Base-by-base conservation (phyloP, 305 asterid genomes). In the Solanum hybrid region DNA sequence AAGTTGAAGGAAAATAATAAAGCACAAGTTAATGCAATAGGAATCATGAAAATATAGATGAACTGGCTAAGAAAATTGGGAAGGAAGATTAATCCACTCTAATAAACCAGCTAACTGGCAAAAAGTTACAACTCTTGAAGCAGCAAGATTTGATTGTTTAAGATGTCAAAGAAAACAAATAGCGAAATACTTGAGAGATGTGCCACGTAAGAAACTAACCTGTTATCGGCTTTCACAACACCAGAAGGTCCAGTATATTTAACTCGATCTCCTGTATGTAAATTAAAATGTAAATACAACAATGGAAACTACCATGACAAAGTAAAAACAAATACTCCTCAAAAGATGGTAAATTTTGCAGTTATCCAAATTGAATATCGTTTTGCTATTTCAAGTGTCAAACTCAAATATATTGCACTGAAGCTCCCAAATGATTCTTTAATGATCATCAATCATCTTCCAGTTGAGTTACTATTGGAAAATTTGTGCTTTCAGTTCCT, bases 251-350 rank as follows among this genome's bases (percentile, higher is more conserved):
- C 99, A 84, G 90, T 92, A 92, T 97, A 97, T 93, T 95, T 96
- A 90, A 97, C 97, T 87, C 96, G 98, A 93, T 96, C 99, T 90
- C 99, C 99, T 97, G 95, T 35, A 80, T 7, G 80, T 31, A 76
- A 37, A 87, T 32, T 80, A 84, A 90, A 85, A 78, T 36, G 35
- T 78, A 69, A 87, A 78, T 51, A 19, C 56, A 76, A 17, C 42
- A 78, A 34, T 51, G 73, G 51, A 88, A 88, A 45, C 42, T 84
- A 84, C 40, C 42, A 51, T 17, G 42, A 31, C 22, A 84, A 51
- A 84, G 75, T 84, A 51, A 84, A 51, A 84, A 56, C 87, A 84
- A 12, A 17, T 82, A 84, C 75, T 84, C 75, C 87, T 84, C 22
- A 84, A 51, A 19, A 29, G 75, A 51, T 31, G 36, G 75, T 84